Conservation (phyloP, 768 basidiomycete species). For the Hysterangium stoloniferum region DNA sequence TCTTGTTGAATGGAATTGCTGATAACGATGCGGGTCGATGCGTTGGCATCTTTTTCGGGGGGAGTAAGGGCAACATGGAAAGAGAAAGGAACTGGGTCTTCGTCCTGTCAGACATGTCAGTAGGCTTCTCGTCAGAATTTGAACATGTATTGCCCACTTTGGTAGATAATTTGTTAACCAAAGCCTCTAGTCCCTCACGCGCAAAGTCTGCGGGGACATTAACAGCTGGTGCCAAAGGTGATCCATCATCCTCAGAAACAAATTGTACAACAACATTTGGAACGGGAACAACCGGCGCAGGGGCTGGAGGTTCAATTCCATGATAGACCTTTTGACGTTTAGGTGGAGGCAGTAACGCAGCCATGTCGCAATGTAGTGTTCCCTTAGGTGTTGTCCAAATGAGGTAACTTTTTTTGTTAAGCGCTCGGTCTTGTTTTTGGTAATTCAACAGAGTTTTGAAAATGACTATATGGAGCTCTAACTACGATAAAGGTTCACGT, state of each 20-base stretch:
- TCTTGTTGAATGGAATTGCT: constrained; percentile 79
- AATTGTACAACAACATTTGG: constrained; percentile 87
- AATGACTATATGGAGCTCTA: no score
- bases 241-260: constrained; percentile 80
- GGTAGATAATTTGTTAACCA: constrained; percentile 82
- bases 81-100: constrained; percentile 87
- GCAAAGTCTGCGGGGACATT: constrained; percentile 83
- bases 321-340: constrained; percentile 82
- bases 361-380: constrained; percentile 40
- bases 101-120: constrained; percentile 38
- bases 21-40: constrained; percentile 74
- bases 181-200: constrained; percentile 72
- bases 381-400: not conserved
- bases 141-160: constrained; percentile 40
- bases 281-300: constrained; percentile 26
- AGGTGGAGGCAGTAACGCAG: constrained; percentile 78
- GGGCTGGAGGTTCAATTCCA: constrained; percentile 38
- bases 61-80: constrained; percentile 76
- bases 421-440: not conserved
- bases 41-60: constrained; percentile 35
- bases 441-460: no score
- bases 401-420: not conserved
- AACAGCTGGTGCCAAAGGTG: constrained; percentile 76
- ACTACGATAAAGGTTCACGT: no score
- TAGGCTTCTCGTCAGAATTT: constrained; percentile 3